These are phyloP conservation scores for Porcisia deanei DNA, from an alignment of 208 protist genomes.

Conservation along the genomic window DNA sequence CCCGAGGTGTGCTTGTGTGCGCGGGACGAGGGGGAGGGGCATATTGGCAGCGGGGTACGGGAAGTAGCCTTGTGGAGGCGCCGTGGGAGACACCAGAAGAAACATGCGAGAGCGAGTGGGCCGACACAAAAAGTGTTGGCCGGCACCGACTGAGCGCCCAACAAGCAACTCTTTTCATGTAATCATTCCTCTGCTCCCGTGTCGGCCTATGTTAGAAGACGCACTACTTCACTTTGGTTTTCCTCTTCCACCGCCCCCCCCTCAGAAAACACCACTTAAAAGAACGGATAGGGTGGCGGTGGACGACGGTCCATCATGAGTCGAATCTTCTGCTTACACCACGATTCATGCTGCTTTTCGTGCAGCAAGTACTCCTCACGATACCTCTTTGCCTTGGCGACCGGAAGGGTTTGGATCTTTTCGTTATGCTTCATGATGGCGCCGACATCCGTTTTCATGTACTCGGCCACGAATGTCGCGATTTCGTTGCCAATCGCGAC, in stretches of 20 bases:
- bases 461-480: constrained; percentile 66
- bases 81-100: neutral
- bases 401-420: constrained; percentile 66
- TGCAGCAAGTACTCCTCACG: constrained; percentile 73
- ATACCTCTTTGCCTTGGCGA: constrained; percentile 76
- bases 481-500: constrained; percentile 68
- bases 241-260: too few species aligned
- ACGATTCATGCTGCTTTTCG: constrained; percentile 89
- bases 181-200: neutral
- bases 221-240: neutral
- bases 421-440: constrained; percentile 87
- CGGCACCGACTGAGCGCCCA: too few species aligned
- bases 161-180: too few species aligned
- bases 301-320: constrained; percentile 78
- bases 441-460: constrained; percentile 87
- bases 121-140: too few species aligned
- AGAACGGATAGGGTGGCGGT: constrained; percentile 84
- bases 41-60: neutral
- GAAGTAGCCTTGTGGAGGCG: neutral
- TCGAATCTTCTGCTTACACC: constrained; percentile 89
- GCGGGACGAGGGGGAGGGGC: neutral
- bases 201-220: neutral
- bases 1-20: neutral
- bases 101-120: neutral
- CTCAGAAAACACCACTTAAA: constrained; percentile 21